Evolutionary conservation across 805 yeast genomes (phyloP).

Genomic region (Candida wancherniae): DNA sequence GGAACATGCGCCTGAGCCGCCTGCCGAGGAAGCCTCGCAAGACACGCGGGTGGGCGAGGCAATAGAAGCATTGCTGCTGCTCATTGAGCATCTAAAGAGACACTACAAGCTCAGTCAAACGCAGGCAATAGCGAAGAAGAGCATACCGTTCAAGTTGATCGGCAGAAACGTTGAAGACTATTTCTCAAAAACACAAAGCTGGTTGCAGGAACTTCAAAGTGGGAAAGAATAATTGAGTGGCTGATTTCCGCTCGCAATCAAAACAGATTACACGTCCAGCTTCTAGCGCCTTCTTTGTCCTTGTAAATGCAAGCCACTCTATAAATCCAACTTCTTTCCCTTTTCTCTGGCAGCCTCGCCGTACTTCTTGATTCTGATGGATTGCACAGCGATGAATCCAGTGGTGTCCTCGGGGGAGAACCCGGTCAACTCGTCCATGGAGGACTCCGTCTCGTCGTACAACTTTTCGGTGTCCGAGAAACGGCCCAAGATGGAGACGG

Average conservation of each 20-base stretch:
- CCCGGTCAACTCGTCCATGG: constrained; percentile 98
- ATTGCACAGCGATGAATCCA: constrained; percentile 97
- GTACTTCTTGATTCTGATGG: constrained; percentile 96
- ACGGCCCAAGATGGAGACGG: constrained; percentile 81
- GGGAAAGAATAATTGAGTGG: too few relatives aligned
- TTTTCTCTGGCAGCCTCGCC: constrained; percentile 91
- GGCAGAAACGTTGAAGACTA: constrained; percentile 25
- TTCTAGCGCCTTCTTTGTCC: too few relatives aligned
- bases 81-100: constrained; percentile 23
- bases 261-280: too few relatives aligned
- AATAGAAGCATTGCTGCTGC: constrained; percentile 7
- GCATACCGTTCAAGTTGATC: constrained; percentile 29
- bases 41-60: constrained; percentile 1
- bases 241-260: too few relatives aligned
- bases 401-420: constrained; percentile 95
- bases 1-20: neutral
- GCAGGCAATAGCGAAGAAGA: constrained; percentile 27
- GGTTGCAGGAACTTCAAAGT: too few relatives aligned
- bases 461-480: constrained; percentile 92
- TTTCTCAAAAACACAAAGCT: constrained; percentile 11
- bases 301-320: too few relatives aligned
- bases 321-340: constrained; percentile 50
- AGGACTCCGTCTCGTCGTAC: constrained; percentile 96
- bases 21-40: neutral
- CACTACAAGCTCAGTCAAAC: constrained; percentile 33